Evolutionary conservation across 306 rosid genomes (phyloP).

Genomic region (Glycine soja): DNA sequence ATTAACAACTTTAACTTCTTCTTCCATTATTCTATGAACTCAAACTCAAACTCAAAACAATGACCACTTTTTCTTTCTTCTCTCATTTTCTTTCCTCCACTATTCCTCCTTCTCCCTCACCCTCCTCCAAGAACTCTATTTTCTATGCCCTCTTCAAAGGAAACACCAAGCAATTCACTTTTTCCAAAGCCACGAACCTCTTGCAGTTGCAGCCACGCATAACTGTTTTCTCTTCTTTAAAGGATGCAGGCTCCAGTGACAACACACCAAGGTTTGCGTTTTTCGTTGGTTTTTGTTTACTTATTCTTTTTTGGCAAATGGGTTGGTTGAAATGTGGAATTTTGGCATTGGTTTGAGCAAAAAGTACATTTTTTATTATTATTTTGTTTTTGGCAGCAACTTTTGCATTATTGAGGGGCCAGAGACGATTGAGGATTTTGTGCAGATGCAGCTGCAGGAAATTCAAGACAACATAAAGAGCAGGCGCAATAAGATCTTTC

Average conservation of each 20-base stretch:
- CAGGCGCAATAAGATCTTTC: slow-evolving; percentile 87
- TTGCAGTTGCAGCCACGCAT: slow-evolving; percentile 44
- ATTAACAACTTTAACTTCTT: too few species aligned
- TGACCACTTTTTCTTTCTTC: slow-evolving; percentile 61
- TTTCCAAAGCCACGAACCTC: slow-evolving; percentile 44
- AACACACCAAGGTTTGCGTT: slow-evolving; percentile 57
- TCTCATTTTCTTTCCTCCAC: slow-evolving; percentile 48
- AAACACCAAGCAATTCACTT: slow-evolving; percentile 38
- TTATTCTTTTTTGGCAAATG: too few species aligned
- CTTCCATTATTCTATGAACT: slow-evolving; percentile 30
- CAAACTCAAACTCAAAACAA: slow-evolving; percentile 30
- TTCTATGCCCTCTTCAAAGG: slow-evolving; percentile 22
- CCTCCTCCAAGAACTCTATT: slow-evolving; percentile 40
- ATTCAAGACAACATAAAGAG: slow-evolving; percentile 88
- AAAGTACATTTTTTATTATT: not conserved
- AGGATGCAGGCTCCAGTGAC: slow-evolving; percentile 59
- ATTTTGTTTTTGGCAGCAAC: slow-evolving; percentile 53
- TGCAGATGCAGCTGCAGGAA: slow-evolving; percentile 88
- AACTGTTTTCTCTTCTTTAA: slow-evolving; percentile 58
- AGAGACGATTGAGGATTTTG: slow-evolving; percentile 93
- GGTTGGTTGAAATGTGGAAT: too few species aligned
- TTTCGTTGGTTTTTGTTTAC: too few species aligned
- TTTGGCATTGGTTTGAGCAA: slow-evolving; percentile 29
- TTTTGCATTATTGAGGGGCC: slow-evolving; percentile 98
- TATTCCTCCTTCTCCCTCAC: too few species aligned